Evolutionary conservation across 208 protist genomes (phyloP).

Genomic region (Trichomonas tenax): DNA sequence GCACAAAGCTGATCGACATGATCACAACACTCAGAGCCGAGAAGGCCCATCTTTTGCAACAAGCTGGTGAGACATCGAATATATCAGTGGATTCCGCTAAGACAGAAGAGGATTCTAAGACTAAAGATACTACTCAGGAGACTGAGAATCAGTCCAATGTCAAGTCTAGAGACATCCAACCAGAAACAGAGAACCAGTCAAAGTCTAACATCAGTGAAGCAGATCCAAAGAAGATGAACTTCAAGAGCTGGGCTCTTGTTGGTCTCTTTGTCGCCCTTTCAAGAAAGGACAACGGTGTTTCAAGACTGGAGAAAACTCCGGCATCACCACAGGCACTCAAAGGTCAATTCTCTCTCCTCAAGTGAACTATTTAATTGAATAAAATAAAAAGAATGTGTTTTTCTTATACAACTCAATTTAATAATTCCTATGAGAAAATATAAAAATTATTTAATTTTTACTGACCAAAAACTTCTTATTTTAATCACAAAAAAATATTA

Average conservation of each 20-base stretch:
- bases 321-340: neutral
- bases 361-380: neutral
- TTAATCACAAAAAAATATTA: no score
- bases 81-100: neutral
- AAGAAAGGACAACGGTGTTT: neutral
- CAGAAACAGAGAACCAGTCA: no score
- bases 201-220: no score
- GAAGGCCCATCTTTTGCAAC: neutral
- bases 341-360: neutral
- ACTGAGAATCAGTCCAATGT: no score
- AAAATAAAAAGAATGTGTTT: no score
- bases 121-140: neutral
- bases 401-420: no score
- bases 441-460: no score
- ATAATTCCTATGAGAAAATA: no score
- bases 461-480: no score
- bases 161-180: no score
- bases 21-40: neutral
- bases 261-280: neutral
- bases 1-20: neutral
- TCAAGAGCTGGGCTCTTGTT: neutral
- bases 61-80: neutral
- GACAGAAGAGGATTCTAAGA: neutral
- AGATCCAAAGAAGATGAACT: neutral
- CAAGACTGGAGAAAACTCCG: neutral